Percentiles rank a stretch among this genome's conserved stretches.
Evolutionary conservation across 371 early-diverging fungal species (phyloP).

Genomic region (Dentiscutata heterogama): DNA sequence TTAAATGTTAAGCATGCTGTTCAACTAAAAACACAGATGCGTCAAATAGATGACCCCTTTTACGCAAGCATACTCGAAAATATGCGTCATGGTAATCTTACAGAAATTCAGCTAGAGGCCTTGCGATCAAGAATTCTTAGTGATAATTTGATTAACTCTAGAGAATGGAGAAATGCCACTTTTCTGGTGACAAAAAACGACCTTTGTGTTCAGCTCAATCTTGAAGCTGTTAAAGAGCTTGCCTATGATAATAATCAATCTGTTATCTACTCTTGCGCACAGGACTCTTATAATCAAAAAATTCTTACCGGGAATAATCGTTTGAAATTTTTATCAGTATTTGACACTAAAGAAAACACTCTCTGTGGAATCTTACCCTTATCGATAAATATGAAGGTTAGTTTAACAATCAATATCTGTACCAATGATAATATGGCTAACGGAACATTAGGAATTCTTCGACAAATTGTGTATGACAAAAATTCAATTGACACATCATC

Average conservation of each 20-base stretch:
- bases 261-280: background rate
- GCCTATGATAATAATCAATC: background rate
- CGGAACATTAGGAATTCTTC: background rate
- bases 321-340: background rate
- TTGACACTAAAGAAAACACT: background rate
- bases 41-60: background rate
- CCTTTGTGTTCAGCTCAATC: background rate
- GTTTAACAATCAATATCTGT: background rate
- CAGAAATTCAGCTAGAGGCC: background rate
- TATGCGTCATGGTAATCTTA: background rate
- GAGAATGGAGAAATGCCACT: background rate
- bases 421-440: background rate
- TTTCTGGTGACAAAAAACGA: conserved; percentile 2
- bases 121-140: conserved; percentile 4
- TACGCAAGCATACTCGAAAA: background rate
- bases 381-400: background rate
- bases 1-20: background rate
- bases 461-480: background rate
- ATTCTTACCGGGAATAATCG: background rate
- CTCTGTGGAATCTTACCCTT: background rate
- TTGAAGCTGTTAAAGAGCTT: background rate
- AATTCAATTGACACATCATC: background rate
- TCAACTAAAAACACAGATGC: background rate
- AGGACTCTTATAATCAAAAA: background rate
- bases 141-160: background rate